These are phyloP conservation scores for Clavaria fumosa DNA, from an alignment of 768 basidiomycete species.

Conservation along the genomic window DNA sequence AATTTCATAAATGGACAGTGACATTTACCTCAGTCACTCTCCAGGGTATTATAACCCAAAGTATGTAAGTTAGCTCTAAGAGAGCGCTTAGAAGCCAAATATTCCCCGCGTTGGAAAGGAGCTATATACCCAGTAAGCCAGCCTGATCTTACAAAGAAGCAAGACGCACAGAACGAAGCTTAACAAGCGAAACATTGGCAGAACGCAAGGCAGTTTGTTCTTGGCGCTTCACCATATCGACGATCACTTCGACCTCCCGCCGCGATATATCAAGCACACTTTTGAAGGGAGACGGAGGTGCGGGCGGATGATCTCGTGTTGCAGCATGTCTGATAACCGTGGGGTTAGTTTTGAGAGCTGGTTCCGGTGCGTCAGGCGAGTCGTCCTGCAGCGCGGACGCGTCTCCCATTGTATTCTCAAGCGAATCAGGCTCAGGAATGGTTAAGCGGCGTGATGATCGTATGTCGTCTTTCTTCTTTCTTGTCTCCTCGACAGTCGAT, in stretches of 20 bases:
- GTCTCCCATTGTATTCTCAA: slow-evolving; percentile 33
- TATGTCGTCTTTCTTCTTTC: too few species aligned
- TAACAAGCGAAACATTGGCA: slow-evolving; percentile 22
- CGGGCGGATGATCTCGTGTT: slow-evolving; percentile 25
- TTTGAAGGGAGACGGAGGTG: slow-evolving; percentile 25
- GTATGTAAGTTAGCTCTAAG: slow-evolving; percentile 37
- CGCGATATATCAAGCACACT: slow-evolving; percentile 24
- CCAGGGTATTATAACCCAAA: slow-evolving; percentile 42
- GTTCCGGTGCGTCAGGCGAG: too few species aligned
- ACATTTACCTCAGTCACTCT: slow-evolving; percentile 26
- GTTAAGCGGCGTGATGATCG: too few species aligned
- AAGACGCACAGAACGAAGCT: slow-evolving; percentile 23
- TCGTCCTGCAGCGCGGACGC: slow-evolving; percentile 34
- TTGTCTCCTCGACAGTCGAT: too few species aligned
- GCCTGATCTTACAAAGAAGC: not conserved
- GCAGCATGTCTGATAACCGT: too few species aligned
- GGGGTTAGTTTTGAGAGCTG: too few species aligned
- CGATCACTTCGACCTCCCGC: slow-evolving; percentile 16
- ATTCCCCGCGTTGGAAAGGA: slow-evolving; percentile 49
- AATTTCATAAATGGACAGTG: not conserved
- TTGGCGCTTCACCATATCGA: slow-evolving; percentile 20
- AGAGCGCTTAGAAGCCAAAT: slow-evolving; percentile 41
- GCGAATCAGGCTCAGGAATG: slow-evolving; percentile 32
- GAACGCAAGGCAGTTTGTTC: slow-evolving; percentile 22
- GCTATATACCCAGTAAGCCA: slow-evolving; percentile 20